Evolutionary conservation across 805 yeast genomes (phyloP).

Genomic region (Yarrowia sp.): DNA sequence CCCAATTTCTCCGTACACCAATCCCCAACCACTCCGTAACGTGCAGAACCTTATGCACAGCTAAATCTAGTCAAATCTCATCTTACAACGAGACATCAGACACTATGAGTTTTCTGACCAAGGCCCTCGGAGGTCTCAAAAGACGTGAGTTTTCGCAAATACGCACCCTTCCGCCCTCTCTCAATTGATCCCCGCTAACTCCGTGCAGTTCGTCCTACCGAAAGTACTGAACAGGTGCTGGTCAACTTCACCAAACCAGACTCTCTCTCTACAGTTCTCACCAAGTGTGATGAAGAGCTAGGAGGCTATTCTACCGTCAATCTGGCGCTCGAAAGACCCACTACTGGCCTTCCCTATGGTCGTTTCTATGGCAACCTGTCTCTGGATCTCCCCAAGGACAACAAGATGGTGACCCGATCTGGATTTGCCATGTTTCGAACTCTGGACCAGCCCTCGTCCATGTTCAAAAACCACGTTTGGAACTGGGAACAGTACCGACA

Average conservation of each 20-base stretch:
- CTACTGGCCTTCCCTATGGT: constrained; percentile 41
- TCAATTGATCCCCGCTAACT: background rate
- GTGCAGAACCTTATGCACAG: background rate
- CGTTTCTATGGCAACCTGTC: constrained; percentile 67
- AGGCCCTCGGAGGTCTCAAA: constrained; percentile 10
- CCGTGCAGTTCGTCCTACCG: constrained; percentile 3
- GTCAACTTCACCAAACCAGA: constrained; percentile 53
- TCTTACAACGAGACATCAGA: background rate
- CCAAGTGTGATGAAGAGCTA: constrained; percentile 68
- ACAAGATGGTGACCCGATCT: constrained; percentile 60
- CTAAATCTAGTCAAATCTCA: background rate
- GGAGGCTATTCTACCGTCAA: constrained; percentile 74
- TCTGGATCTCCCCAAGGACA: constrained; percentile 61
- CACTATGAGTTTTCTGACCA: constrained; percentile 4
- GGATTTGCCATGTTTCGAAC: constrained; percentile 86
- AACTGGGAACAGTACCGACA: constrained; percentile 65
- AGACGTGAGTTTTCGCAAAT: constrained; percentile 17
- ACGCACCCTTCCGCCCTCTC: no score
- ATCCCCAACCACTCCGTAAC: background rate
- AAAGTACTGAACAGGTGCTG: constrained; percentile 42
- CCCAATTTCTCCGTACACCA: no score
- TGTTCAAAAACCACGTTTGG: constrained; percentile 53
- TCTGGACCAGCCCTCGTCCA: constrained; percentile 51
- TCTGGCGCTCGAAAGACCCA: constrained; percentile 35
- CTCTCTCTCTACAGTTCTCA: constrained; percentile 49